phyloP scores from a whole-genome alignment of 257 asterid species.

The Jaltomata sinuosa region DNA sequence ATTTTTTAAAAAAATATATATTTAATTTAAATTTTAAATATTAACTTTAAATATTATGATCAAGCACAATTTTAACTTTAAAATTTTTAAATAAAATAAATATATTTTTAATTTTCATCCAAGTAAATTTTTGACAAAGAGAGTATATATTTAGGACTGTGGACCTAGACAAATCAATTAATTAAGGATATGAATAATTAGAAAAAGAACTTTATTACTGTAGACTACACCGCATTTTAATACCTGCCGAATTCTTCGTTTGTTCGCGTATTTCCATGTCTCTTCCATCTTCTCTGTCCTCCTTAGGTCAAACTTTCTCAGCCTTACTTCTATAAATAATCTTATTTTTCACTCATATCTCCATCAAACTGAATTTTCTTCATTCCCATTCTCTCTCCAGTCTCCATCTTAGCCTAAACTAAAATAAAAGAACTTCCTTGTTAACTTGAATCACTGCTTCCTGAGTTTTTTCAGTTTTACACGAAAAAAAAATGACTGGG shows the following conservation, averaged over 20 bases:
- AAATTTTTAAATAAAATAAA: too few species aligned
- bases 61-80: too few species aligned
- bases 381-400: not conserved
- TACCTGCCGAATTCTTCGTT: not conserved
- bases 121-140: too few species aligned
- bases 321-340: not conserved
- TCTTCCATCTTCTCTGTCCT: not conserved
- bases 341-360: not conserved
- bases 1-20: too few species aligned
- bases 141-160: too few species aligned
- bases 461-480: not conserved
- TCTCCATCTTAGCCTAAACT: not conserved
- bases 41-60: too few species aligned
- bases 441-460: conserved; percentile 1
- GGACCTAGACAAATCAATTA: not conserved
- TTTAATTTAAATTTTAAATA: too few species aligned
- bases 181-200: not conserved
- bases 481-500: not conserved
- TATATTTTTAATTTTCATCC: too few species aligned
- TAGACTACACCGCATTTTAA: not conserved
- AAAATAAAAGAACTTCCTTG: not conserved
- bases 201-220: not conserved
- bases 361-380: not conserved
- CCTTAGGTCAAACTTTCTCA: not conserved
- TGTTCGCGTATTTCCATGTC: not conserved